These are phyloP conservation scores for Apiotrichum akiyoshidainum DNA, from an alignment of 1,284 basidiomycete species.

Conservation along the genomic window DNA sequence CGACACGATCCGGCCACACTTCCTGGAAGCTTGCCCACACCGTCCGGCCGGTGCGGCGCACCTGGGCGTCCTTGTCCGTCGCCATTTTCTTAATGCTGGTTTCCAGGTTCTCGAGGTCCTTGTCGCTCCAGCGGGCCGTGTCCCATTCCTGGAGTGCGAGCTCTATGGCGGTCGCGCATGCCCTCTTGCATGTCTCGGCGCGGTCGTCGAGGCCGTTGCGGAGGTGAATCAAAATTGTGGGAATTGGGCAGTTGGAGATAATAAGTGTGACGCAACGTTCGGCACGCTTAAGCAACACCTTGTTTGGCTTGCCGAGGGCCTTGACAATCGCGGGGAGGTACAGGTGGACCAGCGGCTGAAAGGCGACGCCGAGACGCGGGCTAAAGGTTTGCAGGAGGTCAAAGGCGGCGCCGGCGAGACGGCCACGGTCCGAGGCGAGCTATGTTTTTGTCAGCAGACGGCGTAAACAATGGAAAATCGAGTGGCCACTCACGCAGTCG, in stretches of 20 bases:
- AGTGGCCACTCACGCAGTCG: conserved; percentile 43
- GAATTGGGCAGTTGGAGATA: conserved; percentile 50
- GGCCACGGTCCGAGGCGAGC: conserved; percentile 54
- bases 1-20: conserved; percentile 52
- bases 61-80: conserved; percentile 53
- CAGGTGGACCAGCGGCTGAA: conserved; percentile 49
- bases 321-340: conserved; percentile 53
- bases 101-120: conserved; percentile 46
- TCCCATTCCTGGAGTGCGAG: conserved; percentile 40
- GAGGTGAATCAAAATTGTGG: conserved; percentile 45
- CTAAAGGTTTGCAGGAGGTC: conserved; percentile 54
- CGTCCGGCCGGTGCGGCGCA: conserved; percentile 50
- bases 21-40: conserved; percentile 50
- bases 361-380: conserved; percentile 48
- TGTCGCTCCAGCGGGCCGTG: conserved; percentile 33
- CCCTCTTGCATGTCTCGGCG: conserved; percentile 44
- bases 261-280: conserved; percentile 53
- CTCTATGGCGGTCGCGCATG: conserved; percentile 34
- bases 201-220: conserved; percentile 50
- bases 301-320: conserved; percentile 54
- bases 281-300: conserved; percentile 53
- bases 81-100: conserved; percentile 49
- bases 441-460: conserved; percentile 14
- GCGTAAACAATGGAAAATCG: neutral
- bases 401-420: conserved; percentile 52